Evolutionary conservation across 805 yeast genomes (phyloP).

Genomic region (Danielia reshetovae): DNA sequence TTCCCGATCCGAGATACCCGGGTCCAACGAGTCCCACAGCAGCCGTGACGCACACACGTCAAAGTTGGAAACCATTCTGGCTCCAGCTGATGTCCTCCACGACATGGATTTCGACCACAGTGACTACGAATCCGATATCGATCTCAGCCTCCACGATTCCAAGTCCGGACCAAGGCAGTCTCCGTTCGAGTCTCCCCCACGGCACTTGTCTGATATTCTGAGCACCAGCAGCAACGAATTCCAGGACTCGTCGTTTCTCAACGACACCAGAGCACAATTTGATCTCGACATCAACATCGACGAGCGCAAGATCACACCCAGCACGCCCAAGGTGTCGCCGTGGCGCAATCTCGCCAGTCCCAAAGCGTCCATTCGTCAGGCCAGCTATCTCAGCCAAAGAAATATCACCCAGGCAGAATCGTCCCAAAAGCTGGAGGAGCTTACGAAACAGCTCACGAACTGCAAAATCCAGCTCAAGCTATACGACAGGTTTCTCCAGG

Average conservation of each 20-base stretch:
- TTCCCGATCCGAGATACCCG: not conserved
- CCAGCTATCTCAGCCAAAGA: conserved; percentile 6
- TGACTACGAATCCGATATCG: no score
- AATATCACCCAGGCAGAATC: conserved; percentile 8
- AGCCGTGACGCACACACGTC: no score
- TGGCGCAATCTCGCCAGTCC: conserved; percentile 10
- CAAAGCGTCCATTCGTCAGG: conserved; percentile 9
- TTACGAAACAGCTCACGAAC: conserved; percentile 26
- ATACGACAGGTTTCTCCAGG: conserved; percentile 38
- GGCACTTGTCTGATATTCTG: not conserved
- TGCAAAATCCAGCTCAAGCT: conserved; percentile 37
- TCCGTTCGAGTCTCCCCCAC: conserved; percentile 4
- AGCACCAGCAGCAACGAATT: conserved; percentile 6
- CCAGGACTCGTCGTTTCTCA: conserved; percentile 13
- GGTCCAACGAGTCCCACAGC: not conserved
- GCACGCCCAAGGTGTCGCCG: conserved; percentile 6
- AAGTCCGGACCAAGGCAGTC: conserved; percentile 1
- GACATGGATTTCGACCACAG: not conserved
- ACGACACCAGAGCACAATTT: conserved; percentile 15
- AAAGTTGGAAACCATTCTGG: no score
- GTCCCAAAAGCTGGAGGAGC: conserved; percentile 12
- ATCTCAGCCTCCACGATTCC: conserved; percentile 11
- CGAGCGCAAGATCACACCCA: conserved; percentile 6
- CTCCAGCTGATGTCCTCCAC: not conserved
- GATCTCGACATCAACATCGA: conserved; percentile 17